Base-by-base conservation (phyloP, 805 yeast genomes). In the Wickerhamiella alocasiicola region DNA sequence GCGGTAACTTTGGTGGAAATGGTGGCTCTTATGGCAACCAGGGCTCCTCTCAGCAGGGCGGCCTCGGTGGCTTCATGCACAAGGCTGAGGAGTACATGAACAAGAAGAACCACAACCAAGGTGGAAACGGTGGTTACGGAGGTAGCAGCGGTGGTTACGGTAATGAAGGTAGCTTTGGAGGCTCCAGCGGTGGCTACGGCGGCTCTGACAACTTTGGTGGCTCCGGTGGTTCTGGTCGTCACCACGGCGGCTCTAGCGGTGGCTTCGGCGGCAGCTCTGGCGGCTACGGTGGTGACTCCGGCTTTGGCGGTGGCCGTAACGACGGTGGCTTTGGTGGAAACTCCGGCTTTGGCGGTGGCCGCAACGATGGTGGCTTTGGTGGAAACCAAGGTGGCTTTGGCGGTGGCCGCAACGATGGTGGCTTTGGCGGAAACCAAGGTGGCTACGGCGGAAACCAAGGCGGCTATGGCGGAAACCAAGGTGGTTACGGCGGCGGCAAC, bases 311-410 rank as follows among this genome's bases (percentile, higher is more conserved):
- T 23, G n/a, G n/a, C n/a, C 34, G 19, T 16, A 16, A 31, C 25
- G 36, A 54, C 44, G 41, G 51, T 39, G 36, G 29, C 34, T 15
- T 9, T 13, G 31, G 31, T 29, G 15, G n/a, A n/a, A n/a, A n/a
- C n/a, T n/a, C n/a, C n/a, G n/a, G 18, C 33, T 13, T 6, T n/a
- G 33, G 33, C 25, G 56, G 55, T 47, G 51, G 53, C 29, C 50
- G 51, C 39, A 55, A 59, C 45, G 44, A 53, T 49, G 9, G 21
- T 30, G 65, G 62, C 38, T 53, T 60, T 31, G 52, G 55, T 21
- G 49, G 49, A 41, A 46, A 44, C 45, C 4, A 36, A 36, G 6
- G 41, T 33, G 25, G 45, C 44, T 28, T 36, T 39, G 36, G 45
- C 32, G 44, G 44, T 40, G 31, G 24, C 18, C 23, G 26, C 9